Percentiles rank a stretch among this genome's conserved stretches.
phyloP scores from a whole-genome alignment of 371 early-diverging fungal genomes.

The Mortierella sp. region DNA sequence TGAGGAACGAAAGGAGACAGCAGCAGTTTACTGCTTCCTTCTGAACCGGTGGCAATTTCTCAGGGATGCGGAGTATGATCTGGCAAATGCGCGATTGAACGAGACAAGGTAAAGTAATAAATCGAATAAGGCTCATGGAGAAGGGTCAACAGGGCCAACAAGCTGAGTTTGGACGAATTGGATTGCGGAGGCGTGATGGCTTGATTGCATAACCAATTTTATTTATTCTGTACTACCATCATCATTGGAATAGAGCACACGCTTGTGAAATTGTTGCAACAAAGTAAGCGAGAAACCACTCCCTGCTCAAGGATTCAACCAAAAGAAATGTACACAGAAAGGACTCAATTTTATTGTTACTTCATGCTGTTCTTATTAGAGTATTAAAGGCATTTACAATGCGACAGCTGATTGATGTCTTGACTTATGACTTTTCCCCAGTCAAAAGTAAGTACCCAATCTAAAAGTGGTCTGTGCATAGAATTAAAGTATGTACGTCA shows the following conservation, averaged over 20 bases:
- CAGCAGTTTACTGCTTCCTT: slow-evolving; percentile 53
- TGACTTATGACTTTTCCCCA: slow-evolving; percentile 58
- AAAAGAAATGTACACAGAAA: neutral
- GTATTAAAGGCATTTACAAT: slow-evolving; percentile 52
- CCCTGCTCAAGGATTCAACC: neutral
- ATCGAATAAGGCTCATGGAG: neutral
- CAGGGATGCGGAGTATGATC: slow-evolving; percentile 46
- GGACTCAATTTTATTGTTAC: neutral
- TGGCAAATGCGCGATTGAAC: slow-evolving; percentile 54
- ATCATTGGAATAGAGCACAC: slow-evolving; percentile 41
- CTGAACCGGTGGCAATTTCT: slow-evolving; percentile 55
- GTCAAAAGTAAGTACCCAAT: slow-evolving; percentile 28
- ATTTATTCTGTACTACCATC: neutral
- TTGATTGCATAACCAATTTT: slow-evolving; percentile 11
- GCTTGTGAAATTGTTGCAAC: slow-evolving; percentile 59
- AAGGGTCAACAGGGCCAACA: no score
- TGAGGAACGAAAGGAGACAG: slow-evolving; percentile 50
- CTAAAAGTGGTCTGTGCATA: neutral
- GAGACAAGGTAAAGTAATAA: slow-evolving; percentile 37
- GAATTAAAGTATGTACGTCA: neutral
- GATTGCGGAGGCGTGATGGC: neutral
- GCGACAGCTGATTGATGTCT: slow-evolving; percentile 52
- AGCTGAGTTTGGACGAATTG: neutral
- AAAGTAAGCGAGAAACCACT: slow-evolving; percentile 31
- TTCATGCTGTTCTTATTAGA: slow-evolving; percentile 12